A percentile compares a stretch with the other conserved stretches of the same genome.
These are phyloP conservation scores for Capsella rubella DNA, from an alignment of 441 rosid genomes.

Conservation along the genomic window DNA sequence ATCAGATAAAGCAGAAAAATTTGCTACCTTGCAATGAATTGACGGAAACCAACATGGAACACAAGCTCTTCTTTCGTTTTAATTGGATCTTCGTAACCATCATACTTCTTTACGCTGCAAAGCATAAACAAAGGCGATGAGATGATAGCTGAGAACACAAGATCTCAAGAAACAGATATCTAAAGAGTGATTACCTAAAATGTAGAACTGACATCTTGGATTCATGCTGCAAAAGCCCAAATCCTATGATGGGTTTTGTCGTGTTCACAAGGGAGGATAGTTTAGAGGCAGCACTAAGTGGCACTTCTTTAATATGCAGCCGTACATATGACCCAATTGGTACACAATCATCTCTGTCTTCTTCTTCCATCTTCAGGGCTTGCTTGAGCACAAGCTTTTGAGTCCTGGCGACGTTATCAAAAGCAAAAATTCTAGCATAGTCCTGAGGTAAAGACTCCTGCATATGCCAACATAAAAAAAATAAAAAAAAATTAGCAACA, in stretches of 20 bases:
- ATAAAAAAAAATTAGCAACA: constrained; percentile 8
- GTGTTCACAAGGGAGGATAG: constrained; percentile 54
- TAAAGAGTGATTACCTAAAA: constrained; percentile 67
- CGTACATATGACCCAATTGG: constrained; percentile 69
- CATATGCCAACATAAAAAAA: constrained; percentile 36
- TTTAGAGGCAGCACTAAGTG: constrained; percentile 65
- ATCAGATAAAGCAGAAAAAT: constrained; percentile 9
- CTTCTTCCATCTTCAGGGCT: constrained; percentile 65
- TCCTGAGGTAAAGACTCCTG: constrained; percentile 97
- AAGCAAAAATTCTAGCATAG: constrained; percentile 89
- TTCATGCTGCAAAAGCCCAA: constrained; percentile 95
- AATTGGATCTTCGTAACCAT: constrained; percentile 76
- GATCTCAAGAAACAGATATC: constrained; percentile 25
- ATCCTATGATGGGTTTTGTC: constrained; percentile 59
- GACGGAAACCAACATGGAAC: constrained; percentile 97
- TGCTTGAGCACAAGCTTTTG: constrained; percentile 80
- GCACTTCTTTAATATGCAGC: constrained; percentile 80
- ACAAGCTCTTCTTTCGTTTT: constrained; percentile 89
- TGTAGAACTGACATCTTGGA: constrained; percentile 97
- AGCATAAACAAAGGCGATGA: constrained; percentile 18
- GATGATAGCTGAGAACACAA: constrained; percentile 25
- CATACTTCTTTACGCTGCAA: constrained; percentile 85
- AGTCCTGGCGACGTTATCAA: constrained; percentile 85
- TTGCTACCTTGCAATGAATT: constrained; percentile 82
- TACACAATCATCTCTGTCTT: constrained; percentile 60